A percentile compares a stretch with the other conserved stretches of the same genome.
phyloP scores from a whole-genome alignment of 495 filamentous ascomycete genomes.

The Staphylotrichum longicolle region DNA sequence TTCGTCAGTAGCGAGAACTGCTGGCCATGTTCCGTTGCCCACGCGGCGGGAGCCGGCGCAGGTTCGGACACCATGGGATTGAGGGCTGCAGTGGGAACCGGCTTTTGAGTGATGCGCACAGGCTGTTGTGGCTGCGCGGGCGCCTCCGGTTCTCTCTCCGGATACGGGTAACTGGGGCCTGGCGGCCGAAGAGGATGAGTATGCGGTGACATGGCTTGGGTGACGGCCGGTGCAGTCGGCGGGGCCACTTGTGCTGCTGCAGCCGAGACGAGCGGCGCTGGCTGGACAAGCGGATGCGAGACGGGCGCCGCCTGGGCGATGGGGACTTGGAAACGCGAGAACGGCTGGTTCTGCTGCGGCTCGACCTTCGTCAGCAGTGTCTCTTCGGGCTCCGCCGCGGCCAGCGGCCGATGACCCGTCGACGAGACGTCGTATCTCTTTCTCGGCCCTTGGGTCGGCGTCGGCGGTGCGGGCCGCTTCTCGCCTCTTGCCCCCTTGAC shows the following conservation, averaged over 20 bases:
- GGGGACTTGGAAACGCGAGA: conserved; percentile 44
- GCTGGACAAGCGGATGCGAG: conserved; percentile 28
- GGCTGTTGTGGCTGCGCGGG: conserved; percentile 24
- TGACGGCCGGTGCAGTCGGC: conserved; percentile 22
- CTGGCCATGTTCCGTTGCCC: conserved; percentile 25
- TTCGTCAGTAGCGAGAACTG: conserved; percentile 27
- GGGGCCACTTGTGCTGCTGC: conserved; percentile 16
- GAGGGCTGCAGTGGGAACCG: conserved; percentile 17
- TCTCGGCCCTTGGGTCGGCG: conserved; percentile 50
- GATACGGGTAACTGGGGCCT: conserved; percentile 31
- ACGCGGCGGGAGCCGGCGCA: conserved; percentile 23
- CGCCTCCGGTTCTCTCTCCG: conserved; percentile 34
- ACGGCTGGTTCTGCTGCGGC: conserved; percentile 33
- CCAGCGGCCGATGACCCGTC: conserved; percentile 54
- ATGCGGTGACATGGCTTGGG: conserved; percentile 42
- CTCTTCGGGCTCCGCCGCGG: conserved; percentile 57
- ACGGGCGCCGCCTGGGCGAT: conserved; percentile 37
- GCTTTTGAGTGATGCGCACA: conserved; percentile 32
- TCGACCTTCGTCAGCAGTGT: conserved; percentile 48
- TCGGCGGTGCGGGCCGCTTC: conserved; percentile 66
- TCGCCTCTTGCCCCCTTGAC: conserved; percentile 67
- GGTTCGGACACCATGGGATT: conserved; percentile 32
- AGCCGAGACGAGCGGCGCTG: conserved; percentile 18
- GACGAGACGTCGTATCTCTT: conserved; percentile 52
- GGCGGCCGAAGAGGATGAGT: conserved; percentile 41